phyloP scores from a whole-genome alignment of 208 protist species.

The Crithidia sp. region DNA sequence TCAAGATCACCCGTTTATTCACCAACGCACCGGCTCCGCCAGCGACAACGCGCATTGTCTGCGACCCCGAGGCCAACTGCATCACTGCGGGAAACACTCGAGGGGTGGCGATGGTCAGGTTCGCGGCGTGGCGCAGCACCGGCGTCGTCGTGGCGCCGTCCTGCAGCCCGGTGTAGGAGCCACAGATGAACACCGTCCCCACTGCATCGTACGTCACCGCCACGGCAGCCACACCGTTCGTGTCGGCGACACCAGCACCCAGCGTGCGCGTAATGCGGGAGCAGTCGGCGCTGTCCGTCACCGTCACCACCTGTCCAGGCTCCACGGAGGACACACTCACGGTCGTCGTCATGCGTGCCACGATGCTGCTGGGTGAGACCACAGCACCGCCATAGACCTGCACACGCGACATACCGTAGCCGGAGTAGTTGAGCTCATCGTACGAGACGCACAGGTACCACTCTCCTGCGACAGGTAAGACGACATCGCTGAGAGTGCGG shows the following conservation, averaged over 20 bases:
- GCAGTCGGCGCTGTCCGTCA: not conserved
- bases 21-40: not conserved
- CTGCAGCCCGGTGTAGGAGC: conserved; percentile 2
- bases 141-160: not conserved
- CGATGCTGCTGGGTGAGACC: not conserved
- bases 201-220: conserved; percentile 4
- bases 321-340: not conserved
- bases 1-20: not conserved
- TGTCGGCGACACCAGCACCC: not conserved
- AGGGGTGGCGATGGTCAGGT: not conserved
- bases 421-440: not conserved
- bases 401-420: not conserved
- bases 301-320: conserved; percentile 2
- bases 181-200: conserved; percentile 15
- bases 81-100: conserved; percentile 1
- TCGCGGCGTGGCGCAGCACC: conserved; percentile 18
- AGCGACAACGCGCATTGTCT: not conserved
- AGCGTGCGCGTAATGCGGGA: not conserved
- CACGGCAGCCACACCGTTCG: conserved; percentile 1
- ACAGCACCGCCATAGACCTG: conserved; percentile 7
- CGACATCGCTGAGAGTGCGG: not conserved
- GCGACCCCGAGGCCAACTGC: not conserved
- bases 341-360: conserved; percentile 5
- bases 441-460: conserved; percentile 10
- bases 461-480: not conserved